Conservation (phyloP, 1,284 basidiomycete species). For the Singerocomus inundabilis region DNA sequence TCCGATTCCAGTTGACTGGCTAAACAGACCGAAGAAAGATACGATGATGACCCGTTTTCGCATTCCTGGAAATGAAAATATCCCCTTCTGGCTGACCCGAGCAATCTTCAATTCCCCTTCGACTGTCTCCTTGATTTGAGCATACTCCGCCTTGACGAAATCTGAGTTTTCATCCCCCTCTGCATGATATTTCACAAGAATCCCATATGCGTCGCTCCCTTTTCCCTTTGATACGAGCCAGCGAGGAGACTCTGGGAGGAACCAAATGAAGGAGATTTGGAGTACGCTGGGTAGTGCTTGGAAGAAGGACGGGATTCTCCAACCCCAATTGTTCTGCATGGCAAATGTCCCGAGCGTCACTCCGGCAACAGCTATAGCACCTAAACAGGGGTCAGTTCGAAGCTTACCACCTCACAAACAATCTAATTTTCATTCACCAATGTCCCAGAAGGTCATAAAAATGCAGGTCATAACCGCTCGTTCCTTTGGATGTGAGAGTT, state of each 20-base stretch:
- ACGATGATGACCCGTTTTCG: too few relatives aligned
- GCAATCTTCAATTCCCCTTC: slow-evolving; percentile 5
- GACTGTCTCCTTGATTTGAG: slow-evolving; percentile 51
- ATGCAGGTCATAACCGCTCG: slow-evolving; percentile 16
- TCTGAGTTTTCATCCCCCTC: slow-evolving; percentile 15
- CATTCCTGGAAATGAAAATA: slow-evolving; percentile 11
- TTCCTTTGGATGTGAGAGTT: slow-evolving; percentile 25
- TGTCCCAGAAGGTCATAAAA: slow-evolving; percentile 7
- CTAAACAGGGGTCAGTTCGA: neutral
- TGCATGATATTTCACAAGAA: slow-evolving; percentile 20
- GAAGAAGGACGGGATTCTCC: slow-evolving; percentile 30
- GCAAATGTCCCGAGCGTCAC: slow-evolving; percentile 28
- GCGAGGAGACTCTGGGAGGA: slow-evolving; percentile 60
- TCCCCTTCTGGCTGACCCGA: neutral
- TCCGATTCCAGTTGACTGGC: slow-evolving; percentile 38
- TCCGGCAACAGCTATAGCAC: slow-evolving; percentile 10
- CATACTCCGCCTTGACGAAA: slow-evolving; percentile 21
- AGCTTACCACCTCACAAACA: too few relatives aligned
- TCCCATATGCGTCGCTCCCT: slow-evolving; percentile 36
- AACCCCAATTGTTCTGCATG: slow-evolving; percentile 47
- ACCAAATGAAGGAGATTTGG: too few relatives aligned
- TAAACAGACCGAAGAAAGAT: slow-evolving; percentile 42
- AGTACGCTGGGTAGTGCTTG: slow-evolving; percentile 40
- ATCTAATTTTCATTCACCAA: slow-evolving; percentile 7
- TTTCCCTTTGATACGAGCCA: slow-evolving; percentile 57